These are phyloP conservation scores for Thalia dealbata DNA, from an alignment of 176 grass and related monocot species.

Conservation along the genomic window DNA sequence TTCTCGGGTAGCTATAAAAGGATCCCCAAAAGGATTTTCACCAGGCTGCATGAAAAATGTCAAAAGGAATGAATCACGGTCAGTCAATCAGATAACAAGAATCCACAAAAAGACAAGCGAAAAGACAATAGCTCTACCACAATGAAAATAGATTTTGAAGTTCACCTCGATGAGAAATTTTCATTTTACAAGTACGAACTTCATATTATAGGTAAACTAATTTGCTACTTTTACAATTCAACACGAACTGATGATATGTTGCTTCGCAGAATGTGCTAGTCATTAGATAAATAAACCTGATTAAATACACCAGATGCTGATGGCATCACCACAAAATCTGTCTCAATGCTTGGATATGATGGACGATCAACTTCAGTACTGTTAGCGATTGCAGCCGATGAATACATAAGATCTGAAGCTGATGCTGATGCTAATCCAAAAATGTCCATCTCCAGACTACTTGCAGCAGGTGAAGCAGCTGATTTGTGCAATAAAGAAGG, in stretches of 20 bases:
- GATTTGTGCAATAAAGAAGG: neutral
- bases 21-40: conserved; percentile 82
- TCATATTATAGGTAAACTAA: too few species aligned
- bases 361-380: conserved; percentile 36
- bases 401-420: conserved; percentile 39
- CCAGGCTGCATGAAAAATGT: conserved; percentile 21
- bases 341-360: conserved; percentile 45
- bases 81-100: neutral
- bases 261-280: neutral
- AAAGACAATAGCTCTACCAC: neutral
- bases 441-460: conserved; percentile 82
- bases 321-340: conserved; percentile 47
- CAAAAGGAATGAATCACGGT: neutral
- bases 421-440: conserved; percentile 41
- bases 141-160: neutral
- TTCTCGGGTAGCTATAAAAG: conserved; percentile 65
- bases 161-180: neutral
- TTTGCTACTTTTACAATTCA: neutral
- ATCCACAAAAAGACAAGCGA: neutral
- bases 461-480: conserved; percentile 23
- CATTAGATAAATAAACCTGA: conserved; percentile 37
- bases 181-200: neutral
- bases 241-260: neutral
- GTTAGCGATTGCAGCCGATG: conserved; percentile 37
- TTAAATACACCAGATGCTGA: conserved; percentile 41